Conservation (phyloP, 2,329 filamentous ascomycete genomes). For the Penicillium sp. region DNA sequence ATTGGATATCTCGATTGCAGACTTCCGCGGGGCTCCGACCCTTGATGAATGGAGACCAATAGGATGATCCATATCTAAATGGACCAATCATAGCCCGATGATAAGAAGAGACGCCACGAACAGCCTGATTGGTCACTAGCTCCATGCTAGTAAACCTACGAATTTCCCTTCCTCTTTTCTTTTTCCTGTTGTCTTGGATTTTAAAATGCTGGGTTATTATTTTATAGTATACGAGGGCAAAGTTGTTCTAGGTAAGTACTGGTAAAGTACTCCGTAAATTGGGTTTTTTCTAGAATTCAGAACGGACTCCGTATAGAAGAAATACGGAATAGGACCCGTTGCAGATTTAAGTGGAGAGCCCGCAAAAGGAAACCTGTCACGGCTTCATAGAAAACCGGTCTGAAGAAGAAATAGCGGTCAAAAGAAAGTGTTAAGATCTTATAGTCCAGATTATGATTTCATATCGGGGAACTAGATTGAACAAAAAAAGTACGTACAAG, state of each 20-base stretch:
- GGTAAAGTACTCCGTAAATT: no score
- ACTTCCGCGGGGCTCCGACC: not conserved
- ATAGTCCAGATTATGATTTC: not conserved
- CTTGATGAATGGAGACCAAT: not conserved
- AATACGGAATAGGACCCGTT: no score
- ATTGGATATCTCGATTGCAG: not conserved
- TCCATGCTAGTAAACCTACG: conserved; percentile 13
- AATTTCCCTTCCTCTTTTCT: not conserved
- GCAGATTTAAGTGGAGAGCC: not conserved
- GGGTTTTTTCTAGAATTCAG: no score
- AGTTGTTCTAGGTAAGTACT: no score
- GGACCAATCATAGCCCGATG: conserved; percentile 12
- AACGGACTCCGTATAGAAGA: no score
- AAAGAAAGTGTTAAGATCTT: not conserved
- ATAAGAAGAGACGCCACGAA: conserved; percentile 23
- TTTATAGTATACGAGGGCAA: no score
- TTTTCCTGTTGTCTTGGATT: not conserved
- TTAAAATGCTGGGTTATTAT: no score
- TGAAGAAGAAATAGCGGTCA: not conserved
- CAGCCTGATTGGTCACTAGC: conserved; percentile 12
- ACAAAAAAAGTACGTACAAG: not conserved
- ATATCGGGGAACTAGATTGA: not conserved
- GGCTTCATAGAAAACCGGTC: not conserved
- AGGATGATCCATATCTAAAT: not conserved
- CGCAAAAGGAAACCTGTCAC: not conserved